Percentiles rank a stretch among this genome's conserved stretches.
These are phyloP conservation scores for Zygotorulaspora mrakii DNA, from an alignment of 1,139 yeast genomes.

Conservation along the genomic window DNA sequence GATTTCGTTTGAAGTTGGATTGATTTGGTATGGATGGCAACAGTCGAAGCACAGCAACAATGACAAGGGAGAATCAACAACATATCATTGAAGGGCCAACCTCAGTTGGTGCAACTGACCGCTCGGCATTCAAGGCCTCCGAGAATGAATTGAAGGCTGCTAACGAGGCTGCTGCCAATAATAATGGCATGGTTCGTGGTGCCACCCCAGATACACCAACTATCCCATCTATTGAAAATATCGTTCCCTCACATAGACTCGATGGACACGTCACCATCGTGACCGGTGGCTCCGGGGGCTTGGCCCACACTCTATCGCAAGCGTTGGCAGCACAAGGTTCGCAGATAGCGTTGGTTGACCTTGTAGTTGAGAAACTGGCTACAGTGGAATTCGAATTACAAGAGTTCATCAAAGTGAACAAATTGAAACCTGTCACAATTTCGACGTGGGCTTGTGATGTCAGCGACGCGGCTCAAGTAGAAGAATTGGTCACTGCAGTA, in stretches of 20 bases:
- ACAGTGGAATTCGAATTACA: conserved; percentile 57
- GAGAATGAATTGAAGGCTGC: conserved; percentile 11
- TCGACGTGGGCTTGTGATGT: conserved; percentile 77
- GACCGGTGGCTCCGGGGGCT: conserved; percentile 84
- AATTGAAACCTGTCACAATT: conserved; percentile 45
- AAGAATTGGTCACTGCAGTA: conserved; percentile 48
- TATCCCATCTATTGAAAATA: conserved; percentile 26
- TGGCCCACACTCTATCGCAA: conserved; percentile 61
- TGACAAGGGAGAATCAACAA: conserved; percentile 13
- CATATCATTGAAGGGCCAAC: conserved; percentile 15
- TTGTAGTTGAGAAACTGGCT: conserved; percentile 54
- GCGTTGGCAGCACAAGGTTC: conserved; percentile 69
- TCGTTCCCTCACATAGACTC: conserved; percentile 48
- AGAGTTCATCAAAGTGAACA: conserved; percentile 53
- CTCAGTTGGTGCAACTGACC: conserved; percentile 11
- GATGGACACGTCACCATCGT: conserved; percentile 70
- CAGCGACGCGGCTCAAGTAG: conserved; percentile 61
- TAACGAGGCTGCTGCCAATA: conserved; percentile 8
- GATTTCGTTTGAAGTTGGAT: conserved; percentile 1
- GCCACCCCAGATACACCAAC: conserved; percentile 22
- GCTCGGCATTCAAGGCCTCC: conserved; percentile 10
- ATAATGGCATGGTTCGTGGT: conserved; percentile 17
- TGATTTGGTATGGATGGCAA: background rate
- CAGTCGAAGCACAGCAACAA: conserved; percentile 2
- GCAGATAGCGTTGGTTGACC: conserved; percentile 69